Conservation (phyloP, 441 rosid species). For the Hypseocharis bilobata region DNA sequence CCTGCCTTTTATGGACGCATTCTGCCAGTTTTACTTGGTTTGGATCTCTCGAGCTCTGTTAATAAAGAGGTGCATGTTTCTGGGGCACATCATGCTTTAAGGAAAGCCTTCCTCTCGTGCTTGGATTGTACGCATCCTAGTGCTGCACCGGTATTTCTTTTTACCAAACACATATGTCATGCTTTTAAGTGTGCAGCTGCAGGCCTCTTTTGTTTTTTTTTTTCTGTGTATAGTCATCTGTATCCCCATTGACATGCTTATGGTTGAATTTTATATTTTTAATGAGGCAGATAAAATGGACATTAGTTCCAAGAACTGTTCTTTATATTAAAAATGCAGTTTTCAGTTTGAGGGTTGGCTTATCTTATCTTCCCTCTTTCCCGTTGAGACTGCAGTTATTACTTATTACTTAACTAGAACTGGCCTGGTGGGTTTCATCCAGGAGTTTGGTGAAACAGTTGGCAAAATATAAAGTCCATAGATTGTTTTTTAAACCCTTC, state of each 20-base stretch:
- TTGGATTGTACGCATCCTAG: constrained; percentile 81
- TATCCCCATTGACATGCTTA: not conserved
- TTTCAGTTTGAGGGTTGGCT: not conserved
- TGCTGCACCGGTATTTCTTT: constrained; percentile 81
- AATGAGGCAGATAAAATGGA: not conserved
- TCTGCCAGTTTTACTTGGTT: constrained; percentile 81
- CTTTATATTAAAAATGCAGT: not conserved
- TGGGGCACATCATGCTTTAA: constrained; percentile 64
- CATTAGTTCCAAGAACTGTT: not conserved
- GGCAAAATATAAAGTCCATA: not conserved
- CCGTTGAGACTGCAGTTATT: not conserved
- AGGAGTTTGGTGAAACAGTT: not conserved
- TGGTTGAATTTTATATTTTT: not conserved
- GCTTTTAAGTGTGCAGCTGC: not conserved
- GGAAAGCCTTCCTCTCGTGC: constrained; percentile 64
- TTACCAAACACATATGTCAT: constrained; percentile 3
- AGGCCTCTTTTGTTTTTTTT: not conserved
- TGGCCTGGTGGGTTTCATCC: not conserved
- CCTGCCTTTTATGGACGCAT: constrained; percentile 89
- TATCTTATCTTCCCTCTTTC: not conserved
- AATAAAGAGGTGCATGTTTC: constrained; percentile 54
- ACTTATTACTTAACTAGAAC: not conserved
- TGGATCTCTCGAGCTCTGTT: constrained; percentile 63
- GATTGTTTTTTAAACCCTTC: not conserved
- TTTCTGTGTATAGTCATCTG: not conserved